phyloP scores from a whole-genome alignment of 1,284 basidiomycete genomes.

The Fomitopsis pinicola region DNA sequence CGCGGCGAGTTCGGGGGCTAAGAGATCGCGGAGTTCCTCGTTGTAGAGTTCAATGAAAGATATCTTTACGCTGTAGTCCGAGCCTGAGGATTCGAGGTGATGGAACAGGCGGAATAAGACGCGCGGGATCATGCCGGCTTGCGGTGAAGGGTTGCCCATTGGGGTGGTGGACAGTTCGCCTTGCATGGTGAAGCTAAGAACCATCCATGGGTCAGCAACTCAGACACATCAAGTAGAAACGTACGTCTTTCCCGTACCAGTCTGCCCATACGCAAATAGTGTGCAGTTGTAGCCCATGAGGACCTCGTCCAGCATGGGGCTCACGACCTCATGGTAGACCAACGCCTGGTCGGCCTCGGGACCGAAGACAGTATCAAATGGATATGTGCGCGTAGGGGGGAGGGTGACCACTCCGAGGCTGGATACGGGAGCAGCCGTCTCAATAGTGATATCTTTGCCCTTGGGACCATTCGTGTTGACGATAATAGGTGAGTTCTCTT shows the following conservation, averaged over 20 bases:
- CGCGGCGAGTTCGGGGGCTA: constrained; percentile 68
- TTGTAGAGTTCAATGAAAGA: constrained; percentile 99
- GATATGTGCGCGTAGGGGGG: constrained; percentile 77
- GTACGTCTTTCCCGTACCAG: constrained; percentile 97
- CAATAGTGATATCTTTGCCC: constrained; percentile 73
- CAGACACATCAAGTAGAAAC: constrained; percentile 20
- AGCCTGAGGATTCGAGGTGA: constrained; percentile 70
- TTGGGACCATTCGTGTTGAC: constrained; percentile 72
- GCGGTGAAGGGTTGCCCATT: constrained; percentile 82
- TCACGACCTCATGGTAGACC: constrained; percentile 92
- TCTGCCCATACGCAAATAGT: constrained; percentile 98
- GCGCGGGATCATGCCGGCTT: constrained; percentile 98
- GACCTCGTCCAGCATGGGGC: constrained; percentile 91
- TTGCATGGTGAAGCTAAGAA: constrained; percentile 86
- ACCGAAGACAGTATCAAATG: constrained; percentile 92
- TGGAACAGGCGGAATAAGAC: constrained; percentile 92
- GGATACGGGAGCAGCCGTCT: constrained; percentile 62
- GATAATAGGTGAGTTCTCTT: constrained; percentile 80
- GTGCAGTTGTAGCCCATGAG: constrained; percentile 97
- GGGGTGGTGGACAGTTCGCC: constrained; percentile 82
- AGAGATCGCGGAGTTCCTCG: constrained; percentile 95
- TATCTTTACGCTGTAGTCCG: constrained; percentile 92
- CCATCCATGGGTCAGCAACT: neutral
- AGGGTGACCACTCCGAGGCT: constrained; percentile 64
- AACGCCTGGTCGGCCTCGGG: constrained; percentile 96